Percentiles rank a stretch among this genome's conserved stretches.
Evolutionary conservation across 1,284 basidiomycete species (phyloP).

Genomic region (Tilletia walkeri): DNA sequence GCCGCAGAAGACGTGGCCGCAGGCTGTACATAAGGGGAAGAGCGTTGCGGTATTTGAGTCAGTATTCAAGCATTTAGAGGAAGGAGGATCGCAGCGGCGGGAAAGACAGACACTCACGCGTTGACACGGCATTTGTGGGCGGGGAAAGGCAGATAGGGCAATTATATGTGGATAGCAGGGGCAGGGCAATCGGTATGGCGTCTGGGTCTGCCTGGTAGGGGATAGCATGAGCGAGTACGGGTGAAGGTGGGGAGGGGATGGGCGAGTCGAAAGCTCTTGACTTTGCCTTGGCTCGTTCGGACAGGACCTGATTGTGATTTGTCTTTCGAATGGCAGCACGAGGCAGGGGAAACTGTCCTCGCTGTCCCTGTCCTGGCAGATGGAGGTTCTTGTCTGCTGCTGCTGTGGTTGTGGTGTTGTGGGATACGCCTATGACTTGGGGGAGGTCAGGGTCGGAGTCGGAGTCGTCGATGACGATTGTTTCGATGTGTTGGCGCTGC

Average conservation of each 20-base stretch:
- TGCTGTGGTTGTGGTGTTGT: neutral
- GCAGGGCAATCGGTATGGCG: neutral
- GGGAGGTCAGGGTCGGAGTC: neutral
- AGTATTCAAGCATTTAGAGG: too few relatives aligned
- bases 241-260: too few relatives aligned
- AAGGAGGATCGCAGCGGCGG: too few relatives aligned
- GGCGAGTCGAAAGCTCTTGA: neutral
- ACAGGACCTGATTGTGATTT: neutral
- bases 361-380: slow-evolving; percentile 1
- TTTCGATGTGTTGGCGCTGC: slow-evolving; percentile 5
- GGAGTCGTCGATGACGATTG: slow-evolving; percentile 14
- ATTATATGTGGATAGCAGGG: slow-evolving; percentile 26
- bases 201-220: slow-evolving; percentile 3
- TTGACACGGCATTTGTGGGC: slow-evolving; percentile 19
- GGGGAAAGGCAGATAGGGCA: slow-evolving; percentile 51
- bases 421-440: neutral
- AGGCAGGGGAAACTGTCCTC: neutral
- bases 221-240: neutral
- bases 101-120: neutral
- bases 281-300: slow-evolving; percentile 6
- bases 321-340: too few relatives aligned
- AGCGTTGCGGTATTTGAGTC: too few relatives aligned
- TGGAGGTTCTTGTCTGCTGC: neutral
- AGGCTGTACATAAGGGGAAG: slow-evolving; percentile 35
- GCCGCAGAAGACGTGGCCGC: slow-evolving; percentile 52